Conservation (phyloP, 2,329 filamentous ascomycete species). For the Diaporthe sp. region DNA sequence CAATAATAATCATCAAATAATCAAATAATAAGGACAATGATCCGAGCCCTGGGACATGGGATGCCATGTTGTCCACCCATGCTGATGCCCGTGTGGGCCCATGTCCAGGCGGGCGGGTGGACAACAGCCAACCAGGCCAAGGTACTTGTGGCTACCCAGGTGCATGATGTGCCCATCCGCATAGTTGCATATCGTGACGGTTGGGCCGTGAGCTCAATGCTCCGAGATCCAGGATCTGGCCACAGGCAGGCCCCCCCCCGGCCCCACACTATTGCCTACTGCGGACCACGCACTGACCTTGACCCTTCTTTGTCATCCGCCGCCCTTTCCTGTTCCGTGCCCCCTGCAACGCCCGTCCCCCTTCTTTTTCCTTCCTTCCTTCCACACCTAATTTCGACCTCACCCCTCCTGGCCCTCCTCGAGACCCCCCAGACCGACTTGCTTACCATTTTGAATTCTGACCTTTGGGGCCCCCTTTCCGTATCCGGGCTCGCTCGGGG, state of each 20-base stretch:
- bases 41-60: not conserved
- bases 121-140: not conserved
- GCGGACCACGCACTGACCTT: constrained; percentile 6
- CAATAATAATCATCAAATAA: no score
- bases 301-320: not conserved
- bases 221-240: not conserved
- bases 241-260: not conserved
- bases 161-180: not conserved
- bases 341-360: not conserved
- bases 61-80: not conserved
- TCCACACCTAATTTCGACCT: constrained; percentile 26
- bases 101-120: constrained; percentile 11
- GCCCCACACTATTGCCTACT: constrained; percentile 7
- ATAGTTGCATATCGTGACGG: constrained; percentile 2
- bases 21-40: not conserved
- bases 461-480: constrained; percentile 7
- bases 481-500: not conserved
- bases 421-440: no score
- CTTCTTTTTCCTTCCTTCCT: not conserved
- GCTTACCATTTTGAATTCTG: not conserved
- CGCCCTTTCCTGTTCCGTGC: not conserved
- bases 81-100: not conserved
- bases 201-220: not conserved
- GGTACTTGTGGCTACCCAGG: not conserved
- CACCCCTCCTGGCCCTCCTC: not conserved